Conservation (phyloP, 2,329 filamentous ascomycete genomes). For the Raffaelea deltoideospora region DNA sequence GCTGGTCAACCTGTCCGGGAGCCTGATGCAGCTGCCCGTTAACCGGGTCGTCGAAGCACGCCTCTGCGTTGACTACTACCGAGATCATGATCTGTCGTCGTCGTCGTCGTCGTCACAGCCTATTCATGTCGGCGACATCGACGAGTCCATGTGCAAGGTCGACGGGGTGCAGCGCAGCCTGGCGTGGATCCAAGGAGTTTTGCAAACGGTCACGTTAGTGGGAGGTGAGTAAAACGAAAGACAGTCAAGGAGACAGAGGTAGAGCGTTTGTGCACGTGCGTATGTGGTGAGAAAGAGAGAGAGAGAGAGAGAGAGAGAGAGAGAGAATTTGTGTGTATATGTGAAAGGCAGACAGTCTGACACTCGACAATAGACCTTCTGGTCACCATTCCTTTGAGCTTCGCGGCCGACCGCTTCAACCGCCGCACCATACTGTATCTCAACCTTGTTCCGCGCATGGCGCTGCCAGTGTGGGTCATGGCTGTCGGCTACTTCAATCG, state of each 20-base stretch:
- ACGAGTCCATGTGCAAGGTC: constrained; percentile 38
- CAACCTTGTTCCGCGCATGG: constrained; percentile 26
- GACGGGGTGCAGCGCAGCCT: constrained; percentile 33
- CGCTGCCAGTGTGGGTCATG: constrained; percentile 24
- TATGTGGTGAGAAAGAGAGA: neutral
- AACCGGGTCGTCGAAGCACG: constrained; percentile 30
- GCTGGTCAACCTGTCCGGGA: constrained; percentile 30
- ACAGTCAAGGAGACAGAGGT: too few relatives aligned
- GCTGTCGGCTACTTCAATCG: constrained; percentile 22
- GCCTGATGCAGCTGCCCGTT: constrained; percentile 31
- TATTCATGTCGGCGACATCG: constrained; percentile 23
- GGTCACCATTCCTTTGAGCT: constrained; percentile 32
- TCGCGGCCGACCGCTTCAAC: constrained; percentile 27
- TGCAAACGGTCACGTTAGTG: constrained; percentile 33
- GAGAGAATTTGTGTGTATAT: too few relatives aligned
- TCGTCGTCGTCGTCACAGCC: too few relatives aligned
- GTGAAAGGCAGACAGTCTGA: too few relatives aligned
- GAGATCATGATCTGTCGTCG: constrained; percentile 22
- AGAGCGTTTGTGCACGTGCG: neutral
- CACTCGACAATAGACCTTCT: constrained; percentile 30
- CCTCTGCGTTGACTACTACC: constrained; percentile 35
- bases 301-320: too few relatives aligned
- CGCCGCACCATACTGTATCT: constrained; percentile 23
- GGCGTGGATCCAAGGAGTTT: constrained; percentile 34
- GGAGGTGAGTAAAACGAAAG: constrained; percentile 29